These are phyloP conservation scores for Pugionium dolabratum DNA, from an alignment of 345 rosid species.

Conservation along the genomic window DNA sequence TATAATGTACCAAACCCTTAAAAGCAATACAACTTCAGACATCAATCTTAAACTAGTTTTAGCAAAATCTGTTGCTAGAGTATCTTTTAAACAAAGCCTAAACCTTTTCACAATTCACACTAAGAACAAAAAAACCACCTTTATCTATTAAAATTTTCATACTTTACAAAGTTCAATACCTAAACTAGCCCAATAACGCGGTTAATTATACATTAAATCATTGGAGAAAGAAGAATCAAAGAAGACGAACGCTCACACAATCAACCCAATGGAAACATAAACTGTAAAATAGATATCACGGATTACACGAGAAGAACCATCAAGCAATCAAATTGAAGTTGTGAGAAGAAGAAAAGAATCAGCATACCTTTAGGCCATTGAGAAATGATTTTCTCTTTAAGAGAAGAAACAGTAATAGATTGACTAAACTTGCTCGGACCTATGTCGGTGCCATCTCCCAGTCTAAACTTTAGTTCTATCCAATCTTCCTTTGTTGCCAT, in stretches of 20 bases:
- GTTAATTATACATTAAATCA: not conserved
- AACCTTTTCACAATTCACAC: not conserved
- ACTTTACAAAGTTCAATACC: constrained; percentile 24
- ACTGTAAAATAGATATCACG: not conserved
- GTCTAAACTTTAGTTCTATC: constrained; percentile 64
- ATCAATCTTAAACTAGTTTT: constrained; percentile 10
- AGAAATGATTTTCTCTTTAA: constrained; percentile 61
- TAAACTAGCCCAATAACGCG: not conserved
- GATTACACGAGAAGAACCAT: not conserved
- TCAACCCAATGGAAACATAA: constrained; percentile 10
- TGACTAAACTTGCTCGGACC: constrained; percentile 60
- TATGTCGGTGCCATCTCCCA: constrained; percentile 66
- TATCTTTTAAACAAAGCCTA: constrained; percentile 6
- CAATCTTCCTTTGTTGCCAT: constrained; percentile 53
- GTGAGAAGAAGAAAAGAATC: not conserved
- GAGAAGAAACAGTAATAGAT: constrained; percentile 60
- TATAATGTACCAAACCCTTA: constrained; percentile 2
- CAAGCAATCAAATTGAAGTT: constrained; percentile 15
- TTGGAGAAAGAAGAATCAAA: constrained; percentile 20
- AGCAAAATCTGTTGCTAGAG: constrained; percentile 10
- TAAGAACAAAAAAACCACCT: not conserved
- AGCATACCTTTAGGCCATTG: constrained; percentile 62
- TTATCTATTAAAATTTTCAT: constrained; percentile 8
- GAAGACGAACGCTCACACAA: not conserved
- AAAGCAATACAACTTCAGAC: constrained; percentile 4